Base-by-base conservation (phyloP, 2,329 filamentous ascomycete genomes). In the Venturia effusa region DNA sequence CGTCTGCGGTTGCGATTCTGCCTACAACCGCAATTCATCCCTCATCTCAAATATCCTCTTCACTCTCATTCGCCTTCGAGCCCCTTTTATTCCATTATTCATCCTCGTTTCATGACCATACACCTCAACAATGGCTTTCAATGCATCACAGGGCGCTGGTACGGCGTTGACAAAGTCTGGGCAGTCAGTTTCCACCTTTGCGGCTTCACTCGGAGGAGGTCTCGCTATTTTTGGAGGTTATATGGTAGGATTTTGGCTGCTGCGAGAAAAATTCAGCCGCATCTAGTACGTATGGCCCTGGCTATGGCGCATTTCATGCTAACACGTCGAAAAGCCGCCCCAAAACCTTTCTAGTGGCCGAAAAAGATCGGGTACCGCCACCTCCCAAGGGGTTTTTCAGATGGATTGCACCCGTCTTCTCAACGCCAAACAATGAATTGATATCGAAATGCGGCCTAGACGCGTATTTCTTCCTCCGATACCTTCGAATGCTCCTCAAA, bases 381-480 rank as follows among this genome's bases (percentile, higher is more conserved):
- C 89, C 90, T 1, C 88, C 89, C 0, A 76, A 69, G 72, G 83
- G 75, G 73, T 78, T 82, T 32, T 78, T 80, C 65, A 74, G 73
- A 69, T 85, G 83, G 83, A 74, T 83, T 60, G 71, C 73, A 17
- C 81, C 82, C 3, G 80, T 79, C 67, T 96, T 81, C 80, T 89
- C 77, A 74, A 86, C 78, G 77, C 90, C 77, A 74, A 85, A 79
- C 83, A 90, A 90, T 15, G 90, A 96, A 69, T 85, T 99, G 68
- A 96, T 99, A 70, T 88, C 93, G 62, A 96, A 97, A 75, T 97
- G 93, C 69, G 94, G 94, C 22, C 83, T 99, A 11, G 94, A 99
- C 73, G 92, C 93, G 71, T 99, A 96, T 77, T 96, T 97, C 79
- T 99, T 99, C 74, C 81, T 99, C 0, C 89, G 95, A 67, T 99